phyloP scores from a whole-genome alignment of 345 rosid species.

The Gossypium bickii region DNA sequence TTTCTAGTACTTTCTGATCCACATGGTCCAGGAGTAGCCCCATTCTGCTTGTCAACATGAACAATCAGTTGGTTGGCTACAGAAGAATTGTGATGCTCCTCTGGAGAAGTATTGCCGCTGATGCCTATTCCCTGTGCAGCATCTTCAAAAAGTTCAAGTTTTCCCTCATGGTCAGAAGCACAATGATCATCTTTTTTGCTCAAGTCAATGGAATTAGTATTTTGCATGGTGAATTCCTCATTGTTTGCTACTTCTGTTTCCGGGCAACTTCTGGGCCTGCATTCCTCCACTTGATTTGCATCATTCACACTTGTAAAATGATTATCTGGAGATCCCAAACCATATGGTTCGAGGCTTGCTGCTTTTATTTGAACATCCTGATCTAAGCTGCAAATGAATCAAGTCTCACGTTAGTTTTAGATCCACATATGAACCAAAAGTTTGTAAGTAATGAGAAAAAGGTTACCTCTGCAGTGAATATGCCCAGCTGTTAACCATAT shows the following conservation, averaged over 20 bases:
- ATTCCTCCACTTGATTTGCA: conserved; percentile 29
- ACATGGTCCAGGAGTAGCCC: conserved; percentile 24
- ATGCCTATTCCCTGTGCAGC: conserved; percentile 21
- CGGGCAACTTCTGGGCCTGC: conserved; percentile 21
- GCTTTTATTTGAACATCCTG: conserved; percentile 38
- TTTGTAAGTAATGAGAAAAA: conserved; percentile 10
- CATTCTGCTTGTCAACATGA: conserved; percentile 32
- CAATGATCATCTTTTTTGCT: conserved; percentile 1
- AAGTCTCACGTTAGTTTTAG: conserved; percentile 25
- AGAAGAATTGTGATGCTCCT: conserved; percentile 31
- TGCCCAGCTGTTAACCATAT: conserved; percentile 86
- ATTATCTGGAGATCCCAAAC: conserved; percentile 28
- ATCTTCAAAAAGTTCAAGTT: conserved; percentile 21
- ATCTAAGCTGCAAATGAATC: conserved; percentile 60
- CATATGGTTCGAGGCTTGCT: conserved; percentile 29
- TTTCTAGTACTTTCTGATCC: conserved; percentile 21
- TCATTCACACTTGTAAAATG: conserved; percentile 11
- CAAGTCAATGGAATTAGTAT: conserved; percentile 26
- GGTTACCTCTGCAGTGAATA: conserved; percentile 75
- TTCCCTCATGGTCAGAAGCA: conserved; percentile 7
- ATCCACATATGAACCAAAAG: conserved; percentile 11
- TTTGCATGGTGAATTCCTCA: conserved; percentile 23
- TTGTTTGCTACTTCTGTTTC: conserved; percentile 23
- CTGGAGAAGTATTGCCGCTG: conserved; percentile 19
- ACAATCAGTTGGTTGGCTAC: conserved; percentile 22